Evolutionary conservation across 176 grass and related monocot species (phyloP).

Genomic region (Guadua angustifolia): DNA sequence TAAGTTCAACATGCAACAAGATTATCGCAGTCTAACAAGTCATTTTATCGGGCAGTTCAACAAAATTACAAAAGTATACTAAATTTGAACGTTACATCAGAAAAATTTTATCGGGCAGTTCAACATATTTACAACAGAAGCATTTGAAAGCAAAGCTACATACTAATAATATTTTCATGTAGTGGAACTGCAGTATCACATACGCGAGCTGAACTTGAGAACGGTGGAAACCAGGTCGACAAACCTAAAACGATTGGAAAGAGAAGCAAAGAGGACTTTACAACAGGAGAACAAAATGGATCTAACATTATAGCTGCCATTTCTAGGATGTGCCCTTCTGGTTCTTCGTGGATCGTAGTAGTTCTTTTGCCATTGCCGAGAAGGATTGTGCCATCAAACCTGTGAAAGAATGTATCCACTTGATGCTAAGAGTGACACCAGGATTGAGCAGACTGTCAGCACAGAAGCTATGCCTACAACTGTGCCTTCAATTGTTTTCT

Average conservation of each 20-base stretch:
- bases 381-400: conserved; percentile 92
- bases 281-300: background rate
- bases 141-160: background rate
- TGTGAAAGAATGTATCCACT: too few species aligned
- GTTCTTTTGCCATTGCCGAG: conserved; percentile 89
- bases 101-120: too few species aligned
- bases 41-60: too few species aligned
- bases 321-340: conserved; percentile 56
- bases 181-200: background rate
- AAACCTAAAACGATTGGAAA: background rate
- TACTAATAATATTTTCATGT: background rate
- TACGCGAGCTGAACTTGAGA: background rate
- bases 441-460: too few species aligned
- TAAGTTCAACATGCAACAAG: too few species aligned
- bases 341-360: conserved; percentile 55
- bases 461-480: too few species aligned
- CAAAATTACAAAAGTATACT: too few species aligned
- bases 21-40: too few species aligned
- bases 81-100: too few species aligned
- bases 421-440: too few species aligned
- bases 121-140: conserved; percentile 49
- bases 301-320: background rate
- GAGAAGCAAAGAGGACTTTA: conserved; percentile 13
- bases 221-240: background rate
- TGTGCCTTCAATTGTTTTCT: too few species aligned